A percentile compares a stretch with the other conserved stretches of the same genome.
phyloP scores from a whole-genome alignment of 345 rosid species.

The Populus alba region DNA sequence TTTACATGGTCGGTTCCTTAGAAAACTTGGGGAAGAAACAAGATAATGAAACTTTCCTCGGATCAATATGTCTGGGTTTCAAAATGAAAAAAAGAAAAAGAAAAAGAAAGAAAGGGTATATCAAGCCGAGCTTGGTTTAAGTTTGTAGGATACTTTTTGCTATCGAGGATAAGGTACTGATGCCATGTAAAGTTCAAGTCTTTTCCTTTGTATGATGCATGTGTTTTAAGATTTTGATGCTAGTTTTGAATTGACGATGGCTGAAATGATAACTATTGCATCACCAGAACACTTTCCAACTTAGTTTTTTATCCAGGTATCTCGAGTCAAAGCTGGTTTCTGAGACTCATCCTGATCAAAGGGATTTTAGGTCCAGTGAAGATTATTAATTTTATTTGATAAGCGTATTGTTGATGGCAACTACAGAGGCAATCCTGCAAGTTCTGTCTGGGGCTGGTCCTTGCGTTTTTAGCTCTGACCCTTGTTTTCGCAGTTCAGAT shows the following conservation, averaged over 20 bases:
- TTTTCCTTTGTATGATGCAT: neutral
- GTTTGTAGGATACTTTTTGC: neutral
- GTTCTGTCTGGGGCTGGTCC: constrained; percentile 42
- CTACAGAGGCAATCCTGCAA: constrained; percentile 50
- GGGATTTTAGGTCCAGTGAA: neutral
- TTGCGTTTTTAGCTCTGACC: constrained; percentile 30
- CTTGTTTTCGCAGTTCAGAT: constrained; percentile 23
- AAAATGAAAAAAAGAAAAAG: neutral
- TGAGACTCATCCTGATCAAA: neutral
- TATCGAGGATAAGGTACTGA: neutral
- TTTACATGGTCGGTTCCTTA: neutral
- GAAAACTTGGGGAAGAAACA: neutral
- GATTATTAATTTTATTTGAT: neutral
- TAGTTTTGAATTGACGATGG: neutral
- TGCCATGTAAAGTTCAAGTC: neutral
- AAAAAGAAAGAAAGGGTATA: neutral
- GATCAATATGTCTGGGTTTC: neutral
- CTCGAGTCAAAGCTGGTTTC: neutral
- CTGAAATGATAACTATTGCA: neutral
- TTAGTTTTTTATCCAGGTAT: neutral
- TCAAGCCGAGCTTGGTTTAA: neutral
- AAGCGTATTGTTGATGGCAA: constrained; percentile 36
- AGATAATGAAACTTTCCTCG: neutral
- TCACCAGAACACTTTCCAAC: neutral
- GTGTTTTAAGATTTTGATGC: neutral